Base-by-base conservation (phyloP, 192 early-diverging fungal genomes). In the Coemansia sp. region DNA sequence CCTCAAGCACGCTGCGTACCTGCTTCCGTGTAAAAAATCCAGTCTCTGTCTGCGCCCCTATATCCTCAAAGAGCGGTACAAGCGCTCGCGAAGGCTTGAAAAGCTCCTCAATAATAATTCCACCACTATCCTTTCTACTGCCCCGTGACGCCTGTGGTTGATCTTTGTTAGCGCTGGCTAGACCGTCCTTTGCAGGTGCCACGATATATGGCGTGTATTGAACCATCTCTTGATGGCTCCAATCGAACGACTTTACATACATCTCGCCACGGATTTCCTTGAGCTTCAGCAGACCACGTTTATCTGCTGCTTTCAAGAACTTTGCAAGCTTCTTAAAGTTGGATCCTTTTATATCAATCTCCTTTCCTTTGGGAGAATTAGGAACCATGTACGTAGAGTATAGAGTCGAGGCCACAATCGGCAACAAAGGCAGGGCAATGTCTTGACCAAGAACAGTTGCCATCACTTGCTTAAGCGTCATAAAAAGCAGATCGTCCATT, bases 221-320 rank as follows among this genome's bases (percentile, higher is more conserved):
- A 10, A 49, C 43, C 71, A 83, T 65, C 18, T 74, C 71, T 32
- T 44, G n/a, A 43, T 83, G 71, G 21, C 32, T 32, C 75, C 75
- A 77, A 38, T 74, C 67, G 19, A 83, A 56, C 42, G 71, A 70
- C 69, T 83, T 83, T 39, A 83, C 43, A 52, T 77, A 69, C 56
- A 57, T 8, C 39, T 83, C 80, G 7, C 80, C 80, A 13, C 80
- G 80, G 26, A 84, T 80, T 38, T 94, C 95, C 73, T 96, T 97
- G 18, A 92, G 77, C 73, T 94, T 92, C 32, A 95, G 61, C 12
- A 91, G 64, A 21, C 92, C 95, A 32, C 83, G 80, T 75, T 97
- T 97, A 56, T 97, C 95, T 70, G 90, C 90, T 12, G 82, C 87
- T 67, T 95, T 97, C 61, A 95, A 76, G 74, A 95, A 95, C 74